Evolutionary conservation across 169 alveolate species (phyloP).

Genomic region (Plasmodium knowlesi): DNA sequence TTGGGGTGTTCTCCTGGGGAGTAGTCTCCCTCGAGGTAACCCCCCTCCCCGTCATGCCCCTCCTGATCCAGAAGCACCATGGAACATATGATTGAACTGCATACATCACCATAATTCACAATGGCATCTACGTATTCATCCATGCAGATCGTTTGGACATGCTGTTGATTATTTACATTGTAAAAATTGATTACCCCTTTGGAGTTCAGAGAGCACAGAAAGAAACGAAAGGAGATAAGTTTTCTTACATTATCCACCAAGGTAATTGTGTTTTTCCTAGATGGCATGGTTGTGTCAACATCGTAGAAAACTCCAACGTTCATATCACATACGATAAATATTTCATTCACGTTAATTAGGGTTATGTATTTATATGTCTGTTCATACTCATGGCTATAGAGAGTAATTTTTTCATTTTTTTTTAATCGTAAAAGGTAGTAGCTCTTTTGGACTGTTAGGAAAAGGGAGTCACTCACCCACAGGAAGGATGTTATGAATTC

Average conservation of each 20-base stretch:
- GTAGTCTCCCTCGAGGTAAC: not conserved
- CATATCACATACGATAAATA: conserved; percentile 64
- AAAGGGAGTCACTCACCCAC: conserved; percentile 33
- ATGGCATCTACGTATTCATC: not conserved
- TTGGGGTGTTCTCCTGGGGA: not conserved
- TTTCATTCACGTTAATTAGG: conserved; percentile 22
- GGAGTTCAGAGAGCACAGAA: conserved; percentile 17
- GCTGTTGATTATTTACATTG: conserved; percentile 55
- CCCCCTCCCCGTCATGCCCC: not conserved
- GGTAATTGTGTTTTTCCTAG: conserved; percentile 39
- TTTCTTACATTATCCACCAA: not conserved
- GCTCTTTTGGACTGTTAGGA: conserved; percentile 17
- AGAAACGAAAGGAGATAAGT: conserved; percentile 16
- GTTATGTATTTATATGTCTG: conserved; percentile 57
- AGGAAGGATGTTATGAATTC: conserved; percentile 12
- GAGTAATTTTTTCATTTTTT: conserved; percentile 21
- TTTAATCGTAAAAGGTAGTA: conserved; percentile 15
- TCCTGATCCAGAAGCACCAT: not conserved
- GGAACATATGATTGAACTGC: not conserved
- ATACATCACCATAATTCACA: not conserved
- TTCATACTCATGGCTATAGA: conserved; percentile 58
- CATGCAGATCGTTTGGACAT: conserved; percentile 22
- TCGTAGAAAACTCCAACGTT: conserved; percentile 72
- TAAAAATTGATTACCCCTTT: conserved; percentile 25
- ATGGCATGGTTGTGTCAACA: conserved; percentile 58